Evolutionary conservation across 148 eudicot species (phyloP).

Genomic region (Fagopyrum homotropicum): DNA sequence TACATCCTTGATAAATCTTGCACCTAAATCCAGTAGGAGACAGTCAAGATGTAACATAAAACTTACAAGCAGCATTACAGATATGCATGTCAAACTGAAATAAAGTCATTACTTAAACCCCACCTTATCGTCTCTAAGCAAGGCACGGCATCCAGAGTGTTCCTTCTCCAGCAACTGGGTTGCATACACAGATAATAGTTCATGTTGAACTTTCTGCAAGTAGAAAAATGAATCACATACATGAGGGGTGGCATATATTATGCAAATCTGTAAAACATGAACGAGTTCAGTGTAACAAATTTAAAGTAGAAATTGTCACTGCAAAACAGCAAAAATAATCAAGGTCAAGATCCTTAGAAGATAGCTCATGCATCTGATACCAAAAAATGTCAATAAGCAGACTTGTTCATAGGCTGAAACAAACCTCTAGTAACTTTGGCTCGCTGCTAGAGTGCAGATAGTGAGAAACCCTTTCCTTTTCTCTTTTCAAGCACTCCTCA

Average conservation of each 20-base stretch:
- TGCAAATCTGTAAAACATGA: not conserved
- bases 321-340: not conserved
- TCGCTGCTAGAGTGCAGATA: constrained; percentile 87
- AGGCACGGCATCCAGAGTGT: constrained; percentile 86
- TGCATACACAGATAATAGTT: constrained; percentile 67
- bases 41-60: not conserved
- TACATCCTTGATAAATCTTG: constrained; percentile 94
- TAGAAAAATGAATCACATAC: not conserved
- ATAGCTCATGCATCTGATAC: not conserved
- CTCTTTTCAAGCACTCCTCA: constrained; percentile 87
- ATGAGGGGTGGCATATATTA: not conserved
- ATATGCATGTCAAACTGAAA: not conserved
- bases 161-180: constrained; percentile 92
- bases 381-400: not conserved
- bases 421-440: constrained; percentile 85
- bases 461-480: constrained; percentile 80
- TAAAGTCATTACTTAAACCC: not conserved
- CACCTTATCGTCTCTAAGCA: constrained; percentile 93
- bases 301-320: not conserved
- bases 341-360: not conserved
- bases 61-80: not conserved
- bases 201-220: constrained; percentile 78
- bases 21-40: constrained; percentile 32
- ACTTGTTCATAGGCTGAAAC: not conserved
- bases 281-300: not conserved